A percentile compares a stretch with the other conserved stretches of the same genome.
phyloP scores from a whole-genome alignment of 768 basidiomycete species.

The Trichaptum fuscoviolaceum region DNA sequence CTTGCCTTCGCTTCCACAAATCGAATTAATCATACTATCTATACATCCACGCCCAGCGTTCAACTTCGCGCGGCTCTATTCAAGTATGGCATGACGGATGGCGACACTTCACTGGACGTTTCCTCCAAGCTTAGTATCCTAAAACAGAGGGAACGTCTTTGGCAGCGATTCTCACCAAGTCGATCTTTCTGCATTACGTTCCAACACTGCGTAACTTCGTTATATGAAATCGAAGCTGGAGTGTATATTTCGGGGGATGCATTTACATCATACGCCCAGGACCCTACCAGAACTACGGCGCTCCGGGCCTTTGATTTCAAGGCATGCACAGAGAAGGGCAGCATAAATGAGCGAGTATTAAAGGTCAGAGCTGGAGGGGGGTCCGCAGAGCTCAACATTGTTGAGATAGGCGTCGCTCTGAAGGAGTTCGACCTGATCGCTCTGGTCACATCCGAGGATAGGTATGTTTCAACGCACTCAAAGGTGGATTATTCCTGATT shows the following conservation, averaged over 20 bases:
- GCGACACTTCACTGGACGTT: neutral
- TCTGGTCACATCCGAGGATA: slow-evolving; percentile 16
- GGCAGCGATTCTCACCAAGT: slow-evolving; percentile 9
- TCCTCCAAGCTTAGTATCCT: neutral
- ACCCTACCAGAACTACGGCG: neutral
- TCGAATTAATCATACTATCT: neutral
- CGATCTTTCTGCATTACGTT: neutral
- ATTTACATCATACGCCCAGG: neutral
- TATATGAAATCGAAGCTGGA: slow-evolving; percentile 21
- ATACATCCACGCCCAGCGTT: neutral
- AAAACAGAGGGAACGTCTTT: neutral
- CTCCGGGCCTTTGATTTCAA: neutral
- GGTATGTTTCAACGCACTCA: neutral
- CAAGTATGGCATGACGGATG: neutral
- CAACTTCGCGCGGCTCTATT: neutral
- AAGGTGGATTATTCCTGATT: slow-evolving; percentile 1
- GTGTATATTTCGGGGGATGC: slow-evolving; percentile 16
- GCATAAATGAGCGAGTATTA: neutral
- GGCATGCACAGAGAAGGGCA: neutral
- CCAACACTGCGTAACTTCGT: slow-evolving; percentile 15
- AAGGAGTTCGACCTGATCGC: slow-evolving; percentile 21
- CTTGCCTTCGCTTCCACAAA: neutral
- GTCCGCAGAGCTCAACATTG: slow-evolving; percentile 9
- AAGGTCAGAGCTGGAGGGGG: neutral
- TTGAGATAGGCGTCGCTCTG: slow-evolving; percentile 19